A percentile compares a stretch with the other conserved stretches of the same genome.
phyloP scores from a whole-genome alignment of 2,329 filamentous ascomycete species.

The Trichoderma sp. region DNA sequence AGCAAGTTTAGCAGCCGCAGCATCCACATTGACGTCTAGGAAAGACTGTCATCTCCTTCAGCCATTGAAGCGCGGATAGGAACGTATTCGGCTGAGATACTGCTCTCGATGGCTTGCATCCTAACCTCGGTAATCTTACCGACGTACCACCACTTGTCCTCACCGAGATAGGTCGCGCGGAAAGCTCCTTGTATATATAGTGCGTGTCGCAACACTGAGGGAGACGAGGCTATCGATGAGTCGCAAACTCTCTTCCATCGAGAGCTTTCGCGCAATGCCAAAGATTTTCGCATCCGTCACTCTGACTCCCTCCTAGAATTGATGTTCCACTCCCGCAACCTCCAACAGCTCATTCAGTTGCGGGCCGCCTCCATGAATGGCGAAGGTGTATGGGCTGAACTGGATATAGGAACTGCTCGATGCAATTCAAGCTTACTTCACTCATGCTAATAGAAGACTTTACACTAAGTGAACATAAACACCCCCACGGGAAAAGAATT shows the following conservation, averaged over 20 bases:
- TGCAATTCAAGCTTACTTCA: no score
- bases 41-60: background rate
- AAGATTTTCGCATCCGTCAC: background rate
- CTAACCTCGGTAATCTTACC: background rate
- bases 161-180: background rate
- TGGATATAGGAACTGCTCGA: background rate
- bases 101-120: background rate
- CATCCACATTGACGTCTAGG: conserved; percentile 56
- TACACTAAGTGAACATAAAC: no score
- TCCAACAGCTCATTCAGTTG: background rate
- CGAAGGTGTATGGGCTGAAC: background rate
- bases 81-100: background rate
- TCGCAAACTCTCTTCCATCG: background rate
- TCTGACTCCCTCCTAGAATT: conserved; percentile 62
- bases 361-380: background rate
- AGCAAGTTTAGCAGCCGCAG: conserved; percentile 91
- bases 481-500: no score
- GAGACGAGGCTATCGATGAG: background rate
- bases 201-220: background rate
- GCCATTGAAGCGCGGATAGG: background rate
- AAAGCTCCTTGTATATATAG: background rate
- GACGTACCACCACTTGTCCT: background rate
- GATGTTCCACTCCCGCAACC: background rate
- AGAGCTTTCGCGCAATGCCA: background rate
- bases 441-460: no score